phyloP scores from a whole-genome alignment of 495 filamentous ascomycete species.

The Aspergillus carlsbadensis region DNA sequence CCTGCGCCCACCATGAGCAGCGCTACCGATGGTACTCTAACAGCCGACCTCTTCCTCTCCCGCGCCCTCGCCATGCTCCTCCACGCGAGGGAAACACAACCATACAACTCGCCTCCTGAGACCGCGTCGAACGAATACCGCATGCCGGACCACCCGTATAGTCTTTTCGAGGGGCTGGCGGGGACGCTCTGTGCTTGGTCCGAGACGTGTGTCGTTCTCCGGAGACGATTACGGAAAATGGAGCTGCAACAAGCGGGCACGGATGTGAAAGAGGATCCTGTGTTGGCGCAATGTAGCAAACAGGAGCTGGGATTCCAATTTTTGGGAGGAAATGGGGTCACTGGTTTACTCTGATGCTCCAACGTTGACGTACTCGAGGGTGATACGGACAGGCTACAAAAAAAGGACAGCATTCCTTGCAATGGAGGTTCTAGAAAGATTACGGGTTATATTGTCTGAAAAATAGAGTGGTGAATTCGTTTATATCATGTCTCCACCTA shows the following conservation, averaged over 20 bases:
- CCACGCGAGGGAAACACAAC: constrained; percentile 40
- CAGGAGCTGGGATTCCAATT: constrained; percentile 9
- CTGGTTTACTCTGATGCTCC: neutral
- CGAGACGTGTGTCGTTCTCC: constrained; percentile 39
- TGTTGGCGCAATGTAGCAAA: neutral
- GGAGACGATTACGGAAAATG: constrained; percentile 35
- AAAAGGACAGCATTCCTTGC: no score
- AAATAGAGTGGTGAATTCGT: no score
- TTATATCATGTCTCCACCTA: no score
- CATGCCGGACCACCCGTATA: constrained; percentile 44
- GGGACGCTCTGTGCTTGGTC: constrained; percentile 50
- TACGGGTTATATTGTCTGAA: no score
- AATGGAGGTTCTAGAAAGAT: no score
- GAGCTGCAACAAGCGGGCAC: constrained; percentile 21
- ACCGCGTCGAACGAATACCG: constrained; percentile 34
- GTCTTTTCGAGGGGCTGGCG: constrained; percentile 44
- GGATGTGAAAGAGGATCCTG: neutral
- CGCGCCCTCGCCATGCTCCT: constrained; percentile 41
- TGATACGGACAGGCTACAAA: no score
- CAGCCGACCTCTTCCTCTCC: constrained; percentile 43
- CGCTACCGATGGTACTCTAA: constrained; percentile 20
- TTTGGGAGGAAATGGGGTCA: constrained; percentile 5
- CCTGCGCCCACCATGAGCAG: constrained; percentile 9
- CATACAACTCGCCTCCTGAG: constrained; percentile 28
- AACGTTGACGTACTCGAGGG: neutral